Base-by-base conservation (phyloP, 1,284 basidiomycete species). In the Heterobasidion parviporum region DNA sequence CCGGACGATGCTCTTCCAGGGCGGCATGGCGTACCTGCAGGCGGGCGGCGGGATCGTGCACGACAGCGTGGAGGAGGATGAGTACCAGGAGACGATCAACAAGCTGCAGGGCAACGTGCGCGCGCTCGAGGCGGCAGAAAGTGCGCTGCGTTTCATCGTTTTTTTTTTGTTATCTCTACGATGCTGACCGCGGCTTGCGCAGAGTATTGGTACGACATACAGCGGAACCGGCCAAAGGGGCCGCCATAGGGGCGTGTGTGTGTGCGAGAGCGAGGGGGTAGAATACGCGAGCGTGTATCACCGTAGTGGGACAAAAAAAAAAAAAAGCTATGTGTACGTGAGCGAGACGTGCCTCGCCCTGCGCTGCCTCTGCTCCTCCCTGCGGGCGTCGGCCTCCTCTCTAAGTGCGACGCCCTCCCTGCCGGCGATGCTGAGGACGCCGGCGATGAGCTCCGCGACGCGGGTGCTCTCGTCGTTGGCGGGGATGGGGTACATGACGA, bases 1-100 rank as follows among this genome's bases (percentile, higher is more conserved):
- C 66, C 83, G 97, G 46, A 99, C 96, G 1, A 99, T 99, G 94
- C 83, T 87, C 2, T 98, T 98, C 78, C 98, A 96, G 72, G 83
- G 96, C 63, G 94, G 94, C 1, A 76, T 85, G 16, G 94, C 87
- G 8, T 99, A 98, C 70, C 74, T 99, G 52, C 96, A 98, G 71
- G 95, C 97, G 47, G 94, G 95, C 3, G 97, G 97, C 49, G 97
- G 97, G 3, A 98, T 99, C 64, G 97, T 99, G 2, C 95, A 88
- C 62, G 97, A 99, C 71, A 96, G 92, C 65, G 87, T 94, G 9
- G 97, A 99, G 70, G 92, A 98, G 68, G 96, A 98, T 47, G 97
- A 99, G 70, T 98, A 95, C 65, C 70, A 89, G 4, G 96, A 99
- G 72, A 99, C 95, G 26, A 77, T 99, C 66, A 98, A 98, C 78